A percentile compares a stretch with the other conserved stretches of the same genome.
phyloP scores from a whole-genome alignment of 192 early-diverging fungal species.

The Linderina pennispora region DNA sequence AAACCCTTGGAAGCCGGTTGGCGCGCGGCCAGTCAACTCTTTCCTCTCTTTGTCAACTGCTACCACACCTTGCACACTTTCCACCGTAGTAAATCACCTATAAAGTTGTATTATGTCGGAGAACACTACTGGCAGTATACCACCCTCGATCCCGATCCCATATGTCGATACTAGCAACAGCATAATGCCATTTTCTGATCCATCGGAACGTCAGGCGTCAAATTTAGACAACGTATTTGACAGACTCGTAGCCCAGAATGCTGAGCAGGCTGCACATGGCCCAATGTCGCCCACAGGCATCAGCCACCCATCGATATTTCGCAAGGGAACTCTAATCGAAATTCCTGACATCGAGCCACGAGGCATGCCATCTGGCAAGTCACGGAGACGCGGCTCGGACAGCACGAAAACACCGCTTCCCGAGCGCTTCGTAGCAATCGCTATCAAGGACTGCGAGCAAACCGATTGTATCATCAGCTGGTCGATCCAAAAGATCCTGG shows the following conservation, averaged over 20 bases:
- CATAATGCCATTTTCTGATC: no score
- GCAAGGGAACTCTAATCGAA: constrained; percentile 35
- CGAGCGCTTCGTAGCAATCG: constrained; percentile 33
- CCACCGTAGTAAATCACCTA: no score
- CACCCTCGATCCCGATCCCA: no score
- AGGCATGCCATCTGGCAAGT: constrained; percentile 1
- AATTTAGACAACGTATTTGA: no score
- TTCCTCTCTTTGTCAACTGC: no score
- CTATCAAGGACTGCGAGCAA: constrained; percentile 30
- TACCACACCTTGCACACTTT: no score
- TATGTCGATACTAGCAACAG: no score
- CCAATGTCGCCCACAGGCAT: constrained; percentile 52
- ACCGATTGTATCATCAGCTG: constrained; percentile 16
- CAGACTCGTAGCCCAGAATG: constrained; percentile 20
- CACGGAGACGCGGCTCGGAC: constrained; percentile 2
- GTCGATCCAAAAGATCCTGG: constrained; percentile 31
- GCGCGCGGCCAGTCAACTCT: no score
- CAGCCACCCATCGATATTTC: constrained; percentile 34
- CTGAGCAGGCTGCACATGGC: constrained; percentile 31
- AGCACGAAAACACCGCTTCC: neutral
- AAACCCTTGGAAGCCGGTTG: no score
- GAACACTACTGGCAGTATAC: no score
- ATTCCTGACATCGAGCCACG: constrained; percentile 16
- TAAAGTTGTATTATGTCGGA: no score
- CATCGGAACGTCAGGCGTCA: no score